Evolutionary conservation across 441 rosid species (phyloP), one percentile per base, ranked within the genome.

Genomic region (Adansonia gregorii): DNA sequence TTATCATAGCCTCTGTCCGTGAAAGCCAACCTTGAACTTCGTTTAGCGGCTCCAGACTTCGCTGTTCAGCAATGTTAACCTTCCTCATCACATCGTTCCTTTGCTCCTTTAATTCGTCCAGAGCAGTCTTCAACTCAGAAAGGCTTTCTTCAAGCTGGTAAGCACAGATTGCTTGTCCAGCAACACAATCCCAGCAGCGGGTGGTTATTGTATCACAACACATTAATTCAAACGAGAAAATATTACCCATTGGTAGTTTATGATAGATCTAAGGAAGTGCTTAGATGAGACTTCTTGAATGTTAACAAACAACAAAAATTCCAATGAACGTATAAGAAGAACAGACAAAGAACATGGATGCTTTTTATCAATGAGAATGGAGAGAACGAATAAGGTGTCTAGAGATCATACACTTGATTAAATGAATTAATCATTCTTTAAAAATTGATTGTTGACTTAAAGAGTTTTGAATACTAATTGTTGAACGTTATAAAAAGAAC

Each of bases 1-100:
- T 41, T 6, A 41, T 41, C 67, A 73, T 3, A 17, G 65, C 12
- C 10, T 20, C 39, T 0, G 35, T 15, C 27, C 76, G 58, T 3
- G 14, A 19, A 41, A 58, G 66, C 76, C 66, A 58, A 0, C 39
- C 67, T 2, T 41, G 52, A 5, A 73, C 76, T 73, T 41, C 12
- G 1, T 35, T 5, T 1, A 54, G 14, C 11, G 0, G 73, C 59
- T 24, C 27, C 2, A 69, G 14, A 11, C 15, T 4, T 1, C 14
- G 43, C 45, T 14, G 39, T 69, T 51, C 59, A 8, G 22, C 8
- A 12, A 69, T 17, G 3, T 43, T 1, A 9, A 66, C 71, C 11
- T 0, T 46, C 2, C 6, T 22, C 4, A 6, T 22, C 19, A 69
- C 43, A 20, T 69, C 73, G 22, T 14, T 14, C 41, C 58, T 48